phyloP scores from a whole-genome alignment of 805 yeast genomes.

The Millerago galiae region DNA sequence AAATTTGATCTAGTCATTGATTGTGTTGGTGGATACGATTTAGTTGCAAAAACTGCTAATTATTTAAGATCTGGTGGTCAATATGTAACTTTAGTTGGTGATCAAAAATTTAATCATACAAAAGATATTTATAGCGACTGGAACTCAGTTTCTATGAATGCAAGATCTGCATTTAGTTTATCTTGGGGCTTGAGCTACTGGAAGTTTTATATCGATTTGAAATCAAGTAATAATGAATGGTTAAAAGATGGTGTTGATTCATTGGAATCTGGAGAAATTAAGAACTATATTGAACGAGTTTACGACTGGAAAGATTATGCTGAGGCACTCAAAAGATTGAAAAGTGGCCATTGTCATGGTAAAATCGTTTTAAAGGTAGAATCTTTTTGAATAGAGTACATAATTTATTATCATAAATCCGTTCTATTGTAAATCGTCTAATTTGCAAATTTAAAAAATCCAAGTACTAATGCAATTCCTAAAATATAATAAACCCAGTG shows the following conservation, averaged over 20 bases:
- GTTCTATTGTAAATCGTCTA: neutral
- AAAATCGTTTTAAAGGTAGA: conserved; percentile 54
- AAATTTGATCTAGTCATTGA: conserved; percentile 65
- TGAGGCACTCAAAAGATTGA: conserved; percentile 48
- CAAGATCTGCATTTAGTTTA: conserved; percentile 25
- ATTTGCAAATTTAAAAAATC: conserved; percentile 17
- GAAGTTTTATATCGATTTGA: conserved; percentile 30
- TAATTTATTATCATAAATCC: neutral
- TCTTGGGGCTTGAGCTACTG: conserved; percentile 30
- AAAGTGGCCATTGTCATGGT: conserved; percentile 53
- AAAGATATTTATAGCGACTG: conserved; percentile 30
- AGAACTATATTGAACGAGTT: conserved; percentile 44
- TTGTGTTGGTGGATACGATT: conserved; percentile 59
- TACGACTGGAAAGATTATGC: conserved; percentile 48
- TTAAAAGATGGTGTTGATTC: conserved; percentile 36
- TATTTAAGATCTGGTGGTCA: conserved; percentile 44
- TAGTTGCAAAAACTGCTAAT: conserved; percentile 32
- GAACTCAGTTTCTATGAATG: conserved; percentile 29
- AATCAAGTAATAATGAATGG: conserved; percentile 30
- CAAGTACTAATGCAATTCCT: conserved; percentile 27
- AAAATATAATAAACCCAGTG: conserved; percentile 26
- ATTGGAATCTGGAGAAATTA: conserved; percentile 39
- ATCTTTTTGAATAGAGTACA: conserved; percentile 25
- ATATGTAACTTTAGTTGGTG: conserved; percentile 62
- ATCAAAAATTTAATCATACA: conserved; percentile 36